phyloP scores from a whole-genome alignment of 2,329 filamentous ascomycete genomes.

The Beauveria rudraprayagi region DNA sequence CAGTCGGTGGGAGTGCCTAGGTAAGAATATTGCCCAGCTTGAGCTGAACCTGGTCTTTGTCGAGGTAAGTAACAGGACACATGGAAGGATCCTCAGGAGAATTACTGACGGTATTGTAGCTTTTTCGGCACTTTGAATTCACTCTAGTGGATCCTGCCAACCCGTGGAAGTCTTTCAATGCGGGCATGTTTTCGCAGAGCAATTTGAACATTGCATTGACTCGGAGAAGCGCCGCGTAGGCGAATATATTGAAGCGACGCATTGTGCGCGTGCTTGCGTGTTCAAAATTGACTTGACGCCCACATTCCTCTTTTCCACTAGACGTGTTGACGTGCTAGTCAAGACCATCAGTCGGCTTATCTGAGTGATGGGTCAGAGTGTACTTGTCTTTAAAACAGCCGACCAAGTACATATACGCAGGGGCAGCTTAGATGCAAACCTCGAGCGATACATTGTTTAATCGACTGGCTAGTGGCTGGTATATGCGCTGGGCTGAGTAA shows the following conservation, averaged over 20 bases:
- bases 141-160: slow-evolving; percentile 14
- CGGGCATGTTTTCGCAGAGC: slow-evolving; percentile 13
- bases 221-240: background rate
- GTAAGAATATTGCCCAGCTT: slow-evolving; percentile 22
- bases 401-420: too few relatives aligned
- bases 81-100: too few relatives aligned
- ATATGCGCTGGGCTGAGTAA: too few relatives aligned
- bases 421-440: too few relatives aligned
- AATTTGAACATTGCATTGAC: background rate
- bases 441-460: too few relatives aligned
- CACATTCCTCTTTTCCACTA: too few relatives aligned
- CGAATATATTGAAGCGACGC: background rate
- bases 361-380: background rate
- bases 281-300: background rate
- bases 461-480: too few relatives aligned
- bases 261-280: background rate
- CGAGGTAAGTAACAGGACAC: slow-evolving; percentile 20
- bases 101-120: slow-evolving; percentile 1
- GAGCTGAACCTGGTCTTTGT: slow-evolving; percentile 24
- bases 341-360: background rate
- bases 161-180: slow-evolving; percentile 15
- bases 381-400: too few relatives aligned
- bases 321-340: background rate
- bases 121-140: slow-evolving; percentile 15
- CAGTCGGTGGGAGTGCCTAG: slow-evolving; percentile 21